These are phyloP conservation scores for Kwoniella europaea DNA, from an alignment of 768 basidiomycete species.

Conservation along the genomic window DNA sequence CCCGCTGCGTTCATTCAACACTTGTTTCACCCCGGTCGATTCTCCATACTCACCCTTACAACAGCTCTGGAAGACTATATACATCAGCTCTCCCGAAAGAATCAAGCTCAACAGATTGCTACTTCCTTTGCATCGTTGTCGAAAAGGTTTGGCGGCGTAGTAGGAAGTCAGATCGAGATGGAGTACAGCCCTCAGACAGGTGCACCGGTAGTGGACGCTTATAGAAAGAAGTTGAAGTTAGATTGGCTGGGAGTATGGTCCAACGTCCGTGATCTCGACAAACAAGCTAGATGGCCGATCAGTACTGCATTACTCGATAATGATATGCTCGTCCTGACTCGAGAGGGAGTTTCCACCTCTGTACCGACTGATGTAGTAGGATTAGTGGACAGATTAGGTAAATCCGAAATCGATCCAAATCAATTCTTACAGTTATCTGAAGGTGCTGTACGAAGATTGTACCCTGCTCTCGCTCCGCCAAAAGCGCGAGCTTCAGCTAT, in stretches of 20 bases:
- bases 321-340: slow-evolving; percentile 63
- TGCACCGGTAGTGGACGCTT: slow-evolving; percentile 74
- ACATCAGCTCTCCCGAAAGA: slow-evolving; percentile 63
- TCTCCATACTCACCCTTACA: slow-evolving; percentile 79
- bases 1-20: slow-evolving; percentile 79
- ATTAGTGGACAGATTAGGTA: slow-evolving; percentile 25
- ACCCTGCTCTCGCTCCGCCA: slow-evolving; percentile 33
- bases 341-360: slow-evolving; percentile 36
- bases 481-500: slow-evolving; percentile 28
- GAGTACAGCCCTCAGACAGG: slow-evolving; percentile 78
- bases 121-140: slow-evolving; percentile 67
- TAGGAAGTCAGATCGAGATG: slow-evolving; percentile 81
- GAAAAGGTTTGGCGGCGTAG: slow-evolving; percentile 79
- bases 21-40: slow-evolving; percentile 83
- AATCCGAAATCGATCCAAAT: slow-evolving; percentile 18
- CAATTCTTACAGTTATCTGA: slow-evolving; percentile 32
- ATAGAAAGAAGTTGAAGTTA: slow-evolving; percentile 81
- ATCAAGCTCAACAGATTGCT: slow-evolving; percentile 63
- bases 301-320: slow-evolving; percentile 27
- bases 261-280: slow-evolving; percentile 86
- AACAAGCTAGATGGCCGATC: slow-evolving; percentile 54
- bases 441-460: slow-evolving; percentile 23
- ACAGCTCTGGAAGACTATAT: slow-evolving; percentile 84
- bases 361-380: slow-evolving; percentile 30
- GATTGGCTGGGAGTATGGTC: slow-evolving; percentile 98